phyloP scores from a whole-genome alignment of 2,329 filamentous ascomycete genomes.

The Phoma sp. region DNA sequence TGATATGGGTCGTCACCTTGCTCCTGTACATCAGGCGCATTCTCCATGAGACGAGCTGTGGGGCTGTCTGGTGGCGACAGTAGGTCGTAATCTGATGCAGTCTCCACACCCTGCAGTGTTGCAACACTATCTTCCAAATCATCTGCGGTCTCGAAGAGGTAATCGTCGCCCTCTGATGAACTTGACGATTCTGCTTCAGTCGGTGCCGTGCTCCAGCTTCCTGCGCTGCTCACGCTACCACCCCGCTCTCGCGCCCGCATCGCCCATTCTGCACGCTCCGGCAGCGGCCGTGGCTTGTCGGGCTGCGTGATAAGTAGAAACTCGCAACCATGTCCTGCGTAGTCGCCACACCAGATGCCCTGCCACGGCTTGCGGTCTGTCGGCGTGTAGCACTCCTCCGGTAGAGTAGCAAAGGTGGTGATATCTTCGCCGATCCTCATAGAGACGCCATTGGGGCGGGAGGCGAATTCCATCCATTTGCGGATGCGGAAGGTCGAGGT shows the following conservation, averaged over 20 bases:
- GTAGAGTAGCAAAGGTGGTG: slow-evolving; percentile 73
- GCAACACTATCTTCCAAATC: slow-evolving; percentile 51
- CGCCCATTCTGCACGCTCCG: slow-evolving; percentile 40
- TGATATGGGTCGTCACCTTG: slow-evolving; percentile 55
- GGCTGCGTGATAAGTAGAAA: slow-evolving; percentile 84
- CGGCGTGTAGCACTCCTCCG: slow-evolving; percentile 77
- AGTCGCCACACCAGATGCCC: slow-evolving; percentile 93
- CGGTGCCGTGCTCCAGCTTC: slow-evolving; percentile 43
- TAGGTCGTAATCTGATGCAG: not conserved
- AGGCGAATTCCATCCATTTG: slow-evolving; percentile 73
- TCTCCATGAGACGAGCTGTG: not conserved
- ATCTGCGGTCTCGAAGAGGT: slow-evolving; percentile 19
- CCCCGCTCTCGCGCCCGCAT: slow-evolving; percentile 34
- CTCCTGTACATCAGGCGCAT: not conserved
- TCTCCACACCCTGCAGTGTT: slow-evolving; percentile 27
- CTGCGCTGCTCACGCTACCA: slow-evolving; percentile 37
- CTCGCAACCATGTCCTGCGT: slow-evolving; percentile 85
- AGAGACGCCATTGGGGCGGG: slow-evolving; percentile 35
- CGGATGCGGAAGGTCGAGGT: slow-evolving; percentile 71
- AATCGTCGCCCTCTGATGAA: slow-evolving; percentile 13
- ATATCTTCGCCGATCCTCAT: slow-evolving; percentile 60
- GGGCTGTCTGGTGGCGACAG: not conserved
- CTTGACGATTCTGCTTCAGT: slow-evolving; percentile 14
- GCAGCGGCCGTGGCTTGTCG: slow-evolving; percentile 55
- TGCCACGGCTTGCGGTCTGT: slow-evolving; percentile 81